Conservation (phyloP, 169 alveolate species). For the Neospora caninum region DNA sequence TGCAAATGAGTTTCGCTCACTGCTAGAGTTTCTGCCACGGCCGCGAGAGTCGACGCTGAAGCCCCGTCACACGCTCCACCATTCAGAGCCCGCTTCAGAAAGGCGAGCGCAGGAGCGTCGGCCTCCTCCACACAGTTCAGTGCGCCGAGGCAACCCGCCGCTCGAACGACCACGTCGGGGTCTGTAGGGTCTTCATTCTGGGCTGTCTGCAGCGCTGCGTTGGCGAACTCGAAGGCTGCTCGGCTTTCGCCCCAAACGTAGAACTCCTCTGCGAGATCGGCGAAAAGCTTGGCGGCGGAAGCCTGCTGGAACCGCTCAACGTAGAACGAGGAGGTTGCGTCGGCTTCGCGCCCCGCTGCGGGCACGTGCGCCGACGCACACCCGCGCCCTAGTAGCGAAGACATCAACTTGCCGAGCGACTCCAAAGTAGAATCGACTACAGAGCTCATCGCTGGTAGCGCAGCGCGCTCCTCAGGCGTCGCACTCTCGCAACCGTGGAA, state of each 20-base stretch:
- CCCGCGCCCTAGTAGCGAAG: neutral
- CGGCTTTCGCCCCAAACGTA: neutral
- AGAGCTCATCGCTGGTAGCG: neutral
- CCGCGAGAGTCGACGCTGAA: neutral
- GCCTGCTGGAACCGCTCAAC: slow-evolving; percentile 15
- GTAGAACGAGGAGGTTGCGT: neutral
- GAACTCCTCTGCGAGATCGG: slow-evolving; percentile 26
- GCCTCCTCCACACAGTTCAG: neutral
- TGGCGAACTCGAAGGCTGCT: neutral
- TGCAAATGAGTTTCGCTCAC: neutral
- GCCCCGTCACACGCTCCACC: neutral
- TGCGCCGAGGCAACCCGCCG: neutral
- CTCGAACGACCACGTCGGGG: neutral
- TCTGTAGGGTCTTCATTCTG: neutral
- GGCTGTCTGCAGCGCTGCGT: neutral
- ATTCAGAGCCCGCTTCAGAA: neutral
- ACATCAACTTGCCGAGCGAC: neutral
- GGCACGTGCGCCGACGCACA: neutral
- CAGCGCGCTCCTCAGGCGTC: neutral
- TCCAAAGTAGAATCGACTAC: neutral
- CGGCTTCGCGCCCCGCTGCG: neutral
- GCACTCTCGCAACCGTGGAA: neutral
- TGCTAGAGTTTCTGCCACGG: neutral
- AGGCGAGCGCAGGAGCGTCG: neutral
- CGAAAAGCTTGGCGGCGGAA: neutral